phyloP scores from a whole-genome alignment of 2,329 filamentous ascomycete species.

The Exophiala xenobiotica region DNA sequence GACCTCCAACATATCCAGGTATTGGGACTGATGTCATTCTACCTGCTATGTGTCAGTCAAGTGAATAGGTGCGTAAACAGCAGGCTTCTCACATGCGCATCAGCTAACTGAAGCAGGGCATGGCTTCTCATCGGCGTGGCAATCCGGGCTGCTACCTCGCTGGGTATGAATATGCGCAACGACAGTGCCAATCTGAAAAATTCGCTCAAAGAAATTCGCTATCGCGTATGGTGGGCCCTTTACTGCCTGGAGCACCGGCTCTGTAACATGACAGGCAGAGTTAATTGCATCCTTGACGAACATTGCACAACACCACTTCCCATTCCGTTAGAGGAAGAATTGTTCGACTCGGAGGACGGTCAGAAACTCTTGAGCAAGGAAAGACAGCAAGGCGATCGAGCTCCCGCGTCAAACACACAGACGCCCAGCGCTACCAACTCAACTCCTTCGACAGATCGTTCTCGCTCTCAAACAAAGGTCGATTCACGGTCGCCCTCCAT shows the following conservation, averaged over 20 bases:
- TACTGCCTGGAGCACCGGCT: constrained; percentile 46
- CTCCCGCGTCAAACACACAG: constrained; percentile 30
- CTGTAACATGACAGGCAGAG: constrained; percentile 47
- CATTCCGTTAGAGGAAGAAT: constrained; percentile 42
- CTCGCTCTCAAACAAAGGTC: constrained; percentile 19
- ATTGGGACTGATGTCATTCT: constrained; percentile 44
- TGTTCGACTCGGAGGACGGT: constrained; percentile 36
- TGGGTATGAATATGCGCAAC: constrained; percentile 48
- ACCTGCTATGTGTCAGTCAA: constrained; percentile 43
- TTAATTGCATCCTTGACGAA: constrained; percentile 44
- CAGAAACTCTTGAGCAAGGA: constrained; percentile 38
- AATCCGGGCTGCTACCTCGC: constrained; percentile 43
- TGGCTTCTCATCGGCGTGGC: constrained; percentile 46
- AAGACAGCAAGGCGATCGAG: constrained; percentile 33
- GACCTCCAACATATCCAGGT: constrained; percentile 49
- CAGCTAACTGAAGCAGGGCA: constrained; percentile 33
- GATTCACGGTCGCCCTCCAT: constrained; percentile 28
- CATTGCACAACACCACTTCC: constrained; percentile 46
- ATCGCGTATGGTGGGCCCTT: constrained; percentile 48
- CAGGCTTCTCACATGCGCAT: constrained; percentile 5
- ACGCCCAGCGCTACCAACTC: constrained; percentile 18
- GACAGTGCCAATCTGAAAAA: constrained; percentile 39
- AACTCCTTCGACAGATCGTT: constrained; percentile 21
- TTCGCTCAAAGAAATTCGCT: constrained; percentile 46
- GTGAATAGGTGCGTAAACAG: constrained; percentile 44